Percentiles rank a stretch among this genome's conserved stretches.
Conservation (phyloP, 768 basidiomycete species). For the Polyporus arcularius region DNA sequence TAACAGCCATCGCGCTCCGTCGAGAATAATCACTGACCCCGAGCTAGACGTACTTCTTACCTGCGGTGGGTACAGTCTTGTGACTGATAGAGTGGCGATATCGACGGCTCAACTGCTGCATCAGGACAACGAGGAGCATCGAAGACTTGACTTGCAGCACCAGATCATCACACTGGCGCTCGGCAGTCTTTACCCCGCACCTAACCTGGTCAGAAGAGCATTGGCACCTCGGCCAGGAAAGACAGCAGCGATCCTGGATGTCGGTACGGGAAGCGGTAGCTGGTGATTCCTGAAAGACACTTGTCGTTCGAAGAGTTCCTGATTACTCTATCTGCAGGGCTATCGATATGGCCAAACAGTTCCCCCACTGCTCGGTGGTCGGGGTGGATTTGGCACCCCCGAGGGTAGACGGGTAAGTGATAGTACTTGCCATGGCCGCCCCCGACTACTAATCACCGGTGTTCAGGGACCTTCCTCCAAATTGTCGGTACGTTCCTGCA, state of each 20-base stretch:
- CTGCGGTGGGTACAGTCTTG: constrained; percentile 25
- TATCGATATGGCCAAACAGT: constrained; percentile 35
- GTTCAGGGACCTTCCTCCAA: constrained; percentile 27
- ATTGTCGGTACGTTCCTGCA: constrained; percentile 29
- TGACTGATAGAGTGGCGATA: background rate
- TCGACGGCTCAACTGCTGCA: background rate
- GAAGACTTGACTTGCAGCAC: constrained; percentile 35
- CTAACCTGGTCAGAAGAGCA: constrained; percentile 29
- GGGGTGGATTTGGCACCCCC: constrained; percentile 37
- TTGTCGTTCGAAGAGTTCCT: background rate
- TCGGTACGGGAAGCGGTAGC: constrained; percentile 36
- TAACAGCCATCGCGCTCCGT: background rate
- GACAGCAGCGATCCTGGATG: constrained; percentile 30
- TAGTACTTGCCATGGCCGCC: background rate
- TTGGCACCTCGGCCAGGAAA: constrained; percentile 29
- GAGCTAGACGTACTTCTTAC: constrained; percentile 31
- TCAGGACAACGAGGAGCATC: constrained; percentile 34
- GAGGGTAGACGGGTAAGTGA: constrained; percentile 25
- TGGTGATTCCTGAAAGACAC: constrained; percentile 26
- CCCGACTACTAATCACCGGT: background rate
- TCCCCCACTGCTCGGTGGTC: constrained; percentile 35
- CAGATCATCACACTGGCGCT: constrained; percentile 30
- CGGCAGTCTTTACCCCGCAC: constrained; percentile 29
- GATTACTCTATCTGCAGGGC: constrained; percentile 26
- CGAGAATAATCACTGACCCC: background rate